A percentile compares a stretch with the other conserved stretches of the same genome.
These are phyloP conservation scores for Diddensiella transvaalensis DNA, from an alignment of 805 yeast species.

Conservation along the genomic window DNA sequence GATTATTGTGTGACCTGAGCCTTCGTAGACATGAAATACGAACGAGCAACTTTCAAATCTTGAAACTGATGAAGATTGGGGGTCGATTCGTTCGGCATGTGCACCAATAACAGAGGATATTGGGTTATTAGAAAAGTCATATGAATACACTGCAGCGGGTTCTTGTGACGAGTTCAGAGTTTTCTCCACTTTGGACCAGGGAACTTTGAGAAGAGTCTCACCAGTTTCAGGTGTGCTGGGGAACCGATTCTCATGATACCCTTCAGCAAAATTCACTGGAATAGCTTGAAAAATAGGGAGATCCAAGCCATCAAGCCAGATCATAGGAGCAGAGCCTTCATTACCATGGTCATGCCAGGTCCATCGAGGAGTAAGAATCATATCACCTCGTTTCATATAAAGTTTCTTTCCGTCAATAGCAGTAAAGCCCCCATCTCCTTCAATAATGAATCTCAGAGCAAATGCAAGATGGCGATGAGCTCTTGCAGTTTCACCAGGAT, in stretches of 20 bases:
- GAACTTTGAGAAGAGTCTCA: slow-evolving; percentile 4
- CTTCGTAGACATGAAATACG: slow-evolving; percentile 12
- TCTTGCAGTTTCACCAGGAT: slow-evolving; percentile 13
- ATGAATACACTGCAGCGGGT: slow-evolving; percentile 4
- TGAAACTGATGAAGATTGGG: not conserved
- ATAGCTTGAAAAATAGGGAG: slow-evolving; percentile 11
- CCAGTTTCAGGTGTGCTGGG: slow-evolving; percentile 2
- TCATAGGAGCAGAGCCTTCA: slow-evolving; percentile 10
- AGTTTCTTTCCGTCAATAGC: slow-evolving; percentile 11
- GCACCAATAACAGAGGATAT: slow-evolving; percentile 15
- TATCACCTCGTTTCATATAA: slow-evolving; percentile 13
- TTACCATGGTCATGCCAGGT: slow-evolving; percentile 15
- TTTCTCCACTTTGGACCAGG: slow-evolving; percentile 10
- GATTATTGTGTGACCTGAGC: slow-evolving; percentile 10
- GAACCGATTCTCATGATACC: slow-evolving; percentile 7
- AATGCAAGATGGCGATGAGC: slow-evolving; percentile 12
- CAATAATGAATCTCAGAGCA: slow-evolving; percentile 13
- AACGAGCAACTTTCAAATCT: slow-evolving; percentile 15
- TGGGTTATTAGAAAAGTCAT: not conserved
- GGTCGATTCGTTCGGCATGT: slow-evolving; percentile 12
- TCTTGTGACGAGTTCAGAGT: not conserved
- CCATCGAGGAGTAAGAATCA: slow-evolving; percentile 13
- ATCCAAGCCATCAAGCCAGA: slow-evolving; percentile 13
- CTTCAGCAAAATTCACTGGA: slow-evolving; percentile 12
- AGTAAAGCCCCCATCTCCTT: slow-evolving; percentile 13